Evolutionary conservation across 73 alveolate genomes (phyloP).

Genomic region (Paramecium primaurelia): DNA sequence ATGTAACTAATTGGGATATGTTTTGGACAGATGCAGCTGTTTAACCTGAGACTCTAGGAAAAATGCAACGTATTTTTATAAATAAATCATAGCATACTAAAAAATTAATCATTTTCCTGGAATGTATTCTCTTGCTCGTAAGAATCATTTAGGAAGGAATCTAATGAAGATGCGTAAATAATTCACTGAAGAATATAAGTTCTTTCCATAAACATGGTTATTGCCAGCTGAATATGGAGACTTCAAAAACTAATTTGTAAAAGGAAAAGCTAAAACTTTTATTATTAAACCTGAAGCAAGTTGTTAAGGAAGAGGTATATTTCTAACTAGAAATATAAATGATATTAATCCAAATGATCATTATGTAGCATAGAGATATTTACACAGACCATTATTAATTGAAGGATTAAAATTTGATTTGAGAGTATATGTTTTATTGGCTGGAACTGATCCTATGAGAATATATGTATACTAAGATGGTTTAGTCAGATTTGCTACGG

Average conservation of each 20-base stretch:
- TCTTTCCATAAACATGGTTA: conserved; percentile 87
- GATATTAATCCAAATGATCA: conserved; percentile 85
- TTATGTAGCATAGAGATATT: conserved; percentile 86
- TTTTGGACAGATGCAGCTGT: conserved; percentile 79
- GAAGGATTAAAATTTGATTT: conserved; percentile 95
- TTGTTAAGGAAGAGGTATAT: conserved; percentile 95
- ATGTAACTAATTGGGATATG: conserved; percentile 70
- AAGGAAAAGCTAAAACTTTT: conserved; percentile 67
- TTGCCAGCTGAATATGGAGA: conserved; percentile 76
- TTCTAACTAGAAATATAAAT: conserved; percentile 80
- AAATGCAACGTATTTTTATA: conserved; percentile 63
- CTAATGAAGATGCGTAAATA: conserved; percentile 73
- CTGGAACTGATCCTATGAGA: conserved; percentile 88
- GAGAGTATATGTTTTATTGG: conserved; percentile 86
- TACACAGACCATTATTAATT: conserved; percentile 86
- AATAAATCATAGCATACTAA: conserved; percentile 74
- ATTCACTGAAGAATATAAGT: conserved; percentile 72
- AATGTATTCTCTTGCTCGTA: conserved; percentile 86
- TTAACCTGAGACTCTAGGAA: conserved; percentile 63
- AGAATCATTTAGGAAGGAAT: conserved; percentile 88
- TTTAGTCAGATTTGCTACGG: conserved; percentile 91
- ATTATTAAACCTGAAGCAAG: conserved; percentile 94
- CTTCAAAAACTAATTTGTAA: conserved; percentile 50
- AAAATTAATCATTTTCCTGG: conserved; percentile 92
- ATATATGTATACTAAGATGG: conserved; percentile 89